Percentiles rank a stretch among this genome's conserved stretches.
These are phyloP conservation scores for Raffaelea albimanens DNA, from an alignment of 2,329 filamentous ascomycete species.

Conservation along the genomic window DNA sequence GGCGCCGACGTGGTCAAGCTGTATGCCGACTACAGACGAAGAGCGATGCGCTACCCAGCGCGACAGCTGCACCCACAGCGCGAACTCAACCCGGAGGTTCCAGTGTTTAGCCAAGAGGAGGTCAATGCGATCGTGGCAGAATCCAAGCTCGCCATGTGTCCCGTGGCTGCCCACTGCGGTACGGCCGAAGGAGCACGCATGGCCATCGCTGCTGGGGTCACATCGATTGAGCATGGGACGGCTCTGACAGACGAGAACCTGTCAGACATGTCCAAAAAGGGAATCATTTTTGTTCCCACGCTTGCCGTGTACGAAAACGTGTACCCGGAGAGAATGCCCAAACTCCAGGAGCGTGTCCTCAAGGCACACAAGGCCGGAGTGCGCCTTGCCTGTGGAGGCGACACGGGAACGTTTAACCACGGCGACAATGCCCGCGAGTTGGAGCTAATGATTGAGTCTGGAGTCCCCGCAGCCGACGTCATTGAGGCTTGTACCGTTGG, in stretches of 20 bases:
- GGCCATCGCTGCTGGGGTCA: slow-evolving; percentile 36
- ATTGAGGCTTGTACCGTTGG: slow-evolving; percentile 39
- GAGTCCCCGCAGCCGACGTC: slow-evolving; percentile 38
- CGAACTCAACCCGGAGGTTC: slow-evolving; percentile 30
- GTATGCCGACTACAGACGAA: slow-evolving; percentile 38
- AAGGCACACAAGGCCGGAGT: slow-evolving; percentile 36
- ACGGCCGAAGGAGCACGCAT: slow-evolving; percentile 32
- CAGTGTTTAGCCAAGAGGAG: slow-evolving; percentile 37
- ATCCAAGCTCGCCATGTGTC: slow-evolving; percentile 28
- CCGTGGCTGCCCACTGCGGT: slow-evolving; percentile 33
- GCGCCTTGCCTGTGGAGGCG: slow-evolving; percentile 40
- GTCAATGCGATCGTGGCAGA: slow-evolving; percentile 40
- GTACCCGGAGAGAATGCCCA: slow-evolving; percentile 17
- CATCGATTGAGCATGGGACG: slow-evolving; percentile 36
- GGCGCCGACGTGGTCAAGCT: slow-evolving; percentile 43
- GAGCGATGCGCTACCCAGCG: slow-evolving; percentile 27
- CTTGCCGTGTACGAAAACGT: slow-evolving; percentile 33
- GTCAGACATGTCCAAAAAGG: slow-evolving; percentile 31
- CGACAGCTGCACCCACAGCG: slow-evolving; percentile 25
- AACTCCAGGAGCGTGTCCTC: slow-evolving; percentile 29
- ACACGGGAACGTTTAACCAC: slow-evolving; percentile 44
- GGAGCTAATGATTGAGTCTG: slow-evolving; percentile 39
- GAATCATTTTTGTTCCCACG: slow-evolving; percentile 42
- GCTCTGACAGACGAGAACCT: slow-evolving; percentile 29
- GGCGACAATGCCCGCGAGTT: slow-evolving; percentile 43